Conservation (phyloP, 176 grass and related monocot species). For the Echinochloa phyllopogon region DNA sequence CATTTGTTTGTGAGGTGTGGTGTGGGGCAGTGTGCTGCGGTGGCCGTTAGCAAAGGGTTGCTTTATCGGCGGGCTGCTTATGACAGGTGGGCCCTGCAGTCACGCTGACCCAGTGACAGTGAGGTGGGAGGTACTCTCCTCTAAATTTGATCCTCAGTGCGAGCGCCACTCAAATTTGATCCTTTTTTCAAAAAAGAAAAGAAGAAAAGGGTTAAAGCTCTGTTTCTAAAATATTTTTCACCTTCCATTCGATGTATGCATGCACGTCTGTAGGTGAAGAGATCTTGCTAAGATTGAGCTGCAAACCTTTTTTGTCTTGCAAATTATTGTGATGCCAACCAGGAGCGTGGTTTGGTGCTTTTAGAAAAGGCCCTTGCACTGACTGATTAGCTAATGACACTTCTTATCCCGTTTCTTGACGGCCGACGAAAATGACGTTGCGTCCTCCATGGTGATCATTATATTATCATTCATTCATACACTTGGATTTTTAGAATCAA, state of each 20-base stretch:
- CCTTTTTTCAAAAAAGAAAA: background rate
- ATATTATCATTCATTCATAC: background rate
- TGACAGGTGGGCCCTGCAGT: background rate
- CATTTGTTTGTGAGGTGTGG: background rate
- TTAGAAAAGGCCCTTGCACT: background rate
- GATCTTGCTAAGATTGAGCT: background rate
- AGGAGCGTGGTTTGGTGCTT: slow-evolving; percentile 28
- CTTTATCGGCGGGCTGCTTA: background rate
- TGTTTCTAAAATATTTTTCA: no score
- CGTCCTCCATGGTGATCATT: background rate
- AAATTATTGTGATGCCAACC: background rate
- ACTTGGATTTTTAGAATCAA: background rate
- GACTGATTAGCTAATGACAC: slow-evolving; percentile 25
- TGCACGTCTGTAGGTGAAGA: background rate
- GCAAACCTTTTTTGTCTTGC: background rate
- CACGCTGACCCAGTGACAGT: background rate
- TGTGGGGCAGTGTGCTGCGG: slow-evolving; percentile 34
- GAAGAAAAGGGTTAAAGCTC: background rate
- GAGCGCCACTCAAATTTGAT: slow-evolving; percentile 19
- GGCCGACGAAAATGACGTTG: background rate
- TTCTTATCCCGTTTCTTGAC: background rate
- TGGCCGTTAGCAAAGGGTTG: slow-evolving; percentile 12
- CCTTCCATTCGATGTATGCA: background rate
- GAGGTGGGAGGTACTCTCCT: background rate
- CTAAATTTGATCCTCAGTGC: background rate